phyloP scores from a whole-genome alignment of 257 asterid genomes.

The Solanum dulcamara region DNA sequence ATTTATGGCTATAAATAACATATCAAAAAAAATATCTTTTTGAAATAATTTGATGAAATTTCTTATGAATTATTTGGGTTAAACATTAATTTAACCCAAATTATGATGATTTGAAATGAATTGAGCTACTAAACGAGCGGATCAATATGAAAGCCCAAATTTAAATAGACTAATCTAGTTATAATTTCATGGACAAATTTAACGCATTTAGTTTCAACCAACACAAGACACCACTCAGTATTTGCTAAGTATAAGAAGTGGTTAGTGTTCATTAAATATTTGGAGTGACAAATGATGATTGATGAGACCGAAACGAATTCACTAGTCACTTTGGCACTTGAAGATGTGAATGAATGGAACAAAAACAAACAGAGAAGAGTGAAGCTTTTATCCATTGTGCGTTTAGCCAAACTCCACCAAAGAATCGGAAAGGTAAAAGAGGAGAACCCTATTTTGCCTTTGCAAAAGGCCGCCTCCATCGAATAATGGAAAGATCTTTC shows the following conservation, averaged over 20 bases:
- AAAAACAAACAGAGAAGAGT: not conserved
- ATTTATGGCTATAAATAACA: not conserved
- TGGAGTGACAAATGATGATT: not conserved
- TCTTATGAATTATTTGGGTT: not conserved
- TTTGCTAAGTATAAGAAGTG: not conserved
- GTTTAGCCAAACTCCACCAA: slow-evolving; percentile 7
- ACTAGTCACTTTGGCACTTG: not conserved
- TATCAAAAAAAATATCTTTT: not conserved
- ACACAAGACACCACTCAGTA: not conserved
- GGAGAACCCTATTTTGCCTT: slow-evolving; percentile 14
- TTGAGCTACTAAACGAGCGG: not conserved
- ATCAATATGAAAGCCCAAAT: not conserved
- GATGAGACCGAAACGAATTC: not conserved
- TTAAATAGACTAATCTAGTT: not conserved
- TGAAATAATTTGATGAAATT: not conserved
- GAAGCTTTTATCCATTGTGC: slow-evolving; percentile 1
- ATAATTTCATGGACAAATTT: not conserved
- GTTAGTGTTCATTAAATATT: not conserved
- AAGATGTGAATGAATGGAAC: not conserved
- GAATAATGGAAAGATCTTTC: not conserved
- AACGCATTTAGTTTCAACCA: not conserved
- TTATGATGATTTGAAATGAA: not conserved
- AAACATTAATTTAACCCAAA: not conserved
- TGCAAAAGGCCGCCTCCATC: not conserved
- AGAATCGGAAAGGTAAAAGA: slow-evolving; percentile 13